Evolutionary conservation across 352 stramenopile genomes (phyloP).

Genomic region (Phytophthora tentaculata): DNA sequence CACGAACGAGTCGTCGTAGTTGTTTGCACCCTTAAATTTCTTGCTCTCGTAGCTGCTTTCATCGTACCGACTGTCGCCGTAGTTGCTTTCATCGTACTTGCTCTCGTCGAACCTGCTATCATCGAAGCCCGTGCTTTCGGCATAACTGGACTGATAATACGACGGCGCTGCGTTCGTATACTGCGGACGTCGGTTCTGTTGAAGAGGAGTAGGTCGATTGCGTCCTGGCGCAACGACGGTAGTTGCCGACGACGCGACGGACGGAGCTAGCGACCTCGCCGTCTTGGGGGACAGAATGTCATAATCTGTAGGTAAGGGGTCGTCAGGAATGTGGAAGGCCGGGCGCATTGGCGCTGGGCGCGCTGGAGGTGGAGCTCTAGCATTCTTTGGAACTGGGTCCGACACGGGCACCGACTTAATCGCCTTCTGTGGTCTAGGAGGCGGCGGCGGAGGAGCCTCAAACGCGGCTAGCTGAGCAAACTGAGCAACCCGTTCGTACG

Average conservation of each 20-base stretch:
- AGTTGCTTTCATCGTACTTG: conserved; percentile 30
- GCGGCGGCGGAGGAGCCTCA: conserved; percentile 30
- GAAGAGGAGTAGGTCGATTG: conserved; percentile 38
- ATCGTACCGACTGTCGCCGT: conserved; percentile 26
- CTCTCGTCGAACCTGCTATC: conserved; percentile 30
- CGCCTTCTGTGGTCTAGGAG: conserved; percentile 29
- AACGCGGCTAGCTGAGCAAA: conserved; percentile 44
- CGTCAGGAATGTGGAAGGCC: conserved; percentile 27
- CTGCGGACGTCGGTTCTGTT: conserved; percentile 35
- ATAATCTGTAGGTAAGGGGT: conserved; percentile 21
- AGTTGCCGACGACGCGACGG: conserved; percentile 35
- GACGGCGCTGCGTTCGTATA: conserved; percentile 23
- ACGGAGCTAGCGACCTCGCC: conserved; percentile 33
- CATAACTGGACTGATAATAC: conserved; percentile 29
- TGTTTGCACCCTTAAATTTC: conserved; percentile 23
- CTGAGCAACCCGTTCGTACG: conserved; percentile 30
- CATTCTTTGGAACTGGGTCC: conserved; percentile 31
- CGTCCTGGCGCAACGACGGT: conserved; percentile 35
- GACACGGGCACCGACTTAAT: conserved; percentile 31
- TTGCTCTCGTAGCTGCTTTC: conserved; percentile 23
- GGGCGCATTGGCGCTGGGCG: conserved; percentile 17
- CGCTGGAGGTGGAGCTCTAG: conserved; percentile 13
- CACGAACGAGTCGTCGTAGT: conserved; percentile 37
- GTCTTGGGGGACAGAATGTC: conserved; percentile 40
- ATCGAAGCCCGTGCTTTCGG: conserved; percentile 11